Evolutionary conservation across 1,139 yeast genomes (phyloP).

Genomic region (Geotrichum carabidarum): DNA sequence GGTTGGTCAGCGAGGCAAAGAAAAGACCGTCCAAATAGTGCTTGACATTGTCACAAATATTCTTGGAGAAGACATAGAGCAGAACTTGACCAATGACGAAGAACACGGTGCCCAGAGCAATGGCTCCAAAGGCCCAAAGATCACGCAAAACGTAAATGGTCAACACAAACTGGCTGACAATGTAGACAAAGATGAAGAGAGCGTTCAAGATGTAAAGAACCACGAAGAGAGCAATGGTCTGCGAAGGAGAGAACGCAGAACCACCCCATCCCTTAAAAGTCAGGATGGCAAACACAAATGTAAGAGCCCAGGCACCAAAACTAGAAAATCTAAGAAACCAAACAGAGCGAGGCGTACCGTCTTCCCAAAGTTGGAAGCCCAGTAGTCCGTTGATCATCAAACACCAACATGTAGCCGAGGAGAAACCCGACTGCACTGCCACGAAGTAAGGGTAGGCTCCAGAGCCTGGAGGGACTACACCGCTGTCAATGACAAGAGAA

Average conservation of each 20-base stretch:
- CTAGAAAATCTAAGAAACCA: constrained; percentile 50
- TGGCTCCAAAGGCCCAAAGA: constrained; percentile 85
- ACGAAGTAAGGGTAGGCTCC: constrained; percentile 74
- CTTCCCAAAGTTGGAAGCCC: constrained; percentile 91
- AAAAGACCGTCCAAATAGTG: constrained; percentile 90
- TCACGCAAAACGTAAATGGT: constrained; percentile 65
- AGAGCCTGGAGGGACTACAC: constrained; percentile 86
- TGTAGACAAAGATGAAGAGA: constrained; percentile 55
- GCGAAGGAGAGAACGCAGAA: constrained; percentile 36
- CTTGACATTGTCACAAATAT: constrained; percentile 63
- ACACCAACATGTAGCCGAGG: constrained; percentile 63
- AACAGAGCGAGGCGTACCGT: constrained; percentile 58
- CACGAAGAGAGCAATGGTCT: constrained; percentile 59
- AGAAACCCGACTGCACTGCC: constrained; percentile 73
- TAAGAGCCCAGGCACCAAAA: constrained; percentile 51
- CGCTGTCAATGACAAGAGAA: constrained; percentile 79
- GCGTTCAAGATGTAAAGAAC: constrained; percentile 70
- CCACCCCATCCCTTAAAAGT: constrained; percentile 20
- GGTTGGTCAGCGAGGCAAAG: constrained; percentile 73
- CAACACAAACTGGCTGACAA: constrained; percentile 62
- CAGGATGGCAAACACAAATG: constrained; percentile 44
- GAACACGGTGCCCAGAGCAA: constrained; percentile 62
- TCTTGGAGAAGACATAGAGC: constrained; percentile 59
- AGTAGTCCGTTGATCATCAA: constrained; percentile 70
- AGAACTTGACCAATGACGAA: constrained; percentile 77